These are phyloP conservation scores for Ceratocystis smalleyi DNA, from an alignment of 2,329 filamentous ascomycete species.

Conservation along the genomic window DNA sequence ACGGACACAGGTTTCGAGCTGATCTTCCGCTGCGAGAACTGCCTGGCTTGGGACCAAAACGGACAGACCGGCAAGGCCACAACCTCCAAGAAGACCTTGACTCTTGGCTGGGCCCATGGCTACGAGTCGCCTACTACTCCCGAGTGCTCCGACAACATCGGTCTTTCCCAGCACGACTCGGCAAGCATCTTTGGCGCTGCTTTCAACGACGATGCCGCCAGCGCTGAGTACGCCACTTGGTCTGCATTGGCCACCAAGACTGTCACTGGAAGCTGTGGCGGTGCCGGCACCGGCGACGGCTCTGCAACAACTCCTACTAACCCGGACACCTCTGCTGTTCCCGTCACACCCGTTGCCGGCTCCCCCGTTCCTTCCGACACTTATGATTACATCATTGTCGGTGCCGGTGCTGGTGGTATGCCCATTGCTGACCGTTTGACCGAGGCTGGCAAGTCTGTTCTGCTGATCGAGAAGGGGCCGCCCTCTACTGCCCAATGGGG, in stretches of 20 bases:
- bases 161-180: constrained; percentile 38
- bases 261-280: constrained; percentile 24
- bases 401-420: constrained; percentile 46
- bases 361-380: constrained; percentile 12
- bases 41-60: constrained; percentile 35
- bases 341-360: constrained; percentile 22
- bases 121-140: constrained; percentile 29
- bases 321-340: constrained; percentile 12
- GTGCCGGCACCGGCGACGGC: not conserved
- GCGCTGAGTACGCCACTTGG: constrained; percentile 27
- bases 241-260: constrained; percentile 30
- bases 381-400: constrained; percentile 48
- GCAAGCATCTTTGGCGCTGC: constrained; percentile 30
- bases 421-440: constrained; percentile 40
- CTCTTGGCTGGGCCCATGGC: constrained; percentile 43
- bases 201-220: constrained; percentile 22
- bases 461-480: constrained; percentile 46
- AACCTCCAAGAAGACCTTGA: constrained; percentile 30
- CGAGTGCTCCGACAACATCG: constrained; percentile 29
- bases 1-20: constrained; percentile 44
- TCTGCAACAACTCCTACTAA: constrained; percentile 18
- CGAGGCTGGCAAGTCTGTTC: constrained; percentile 47
- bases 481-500: constrained; percentile 50
- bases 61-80: constrained; percentile 29
- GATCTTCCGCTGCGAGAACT: constrained; percentile 25